Evolutionary conservation across 768 basidiomycete genomes (phyloP), one percentile per base, ranked within the genome.

Genomic region (Boletus fagicola): DNA sequence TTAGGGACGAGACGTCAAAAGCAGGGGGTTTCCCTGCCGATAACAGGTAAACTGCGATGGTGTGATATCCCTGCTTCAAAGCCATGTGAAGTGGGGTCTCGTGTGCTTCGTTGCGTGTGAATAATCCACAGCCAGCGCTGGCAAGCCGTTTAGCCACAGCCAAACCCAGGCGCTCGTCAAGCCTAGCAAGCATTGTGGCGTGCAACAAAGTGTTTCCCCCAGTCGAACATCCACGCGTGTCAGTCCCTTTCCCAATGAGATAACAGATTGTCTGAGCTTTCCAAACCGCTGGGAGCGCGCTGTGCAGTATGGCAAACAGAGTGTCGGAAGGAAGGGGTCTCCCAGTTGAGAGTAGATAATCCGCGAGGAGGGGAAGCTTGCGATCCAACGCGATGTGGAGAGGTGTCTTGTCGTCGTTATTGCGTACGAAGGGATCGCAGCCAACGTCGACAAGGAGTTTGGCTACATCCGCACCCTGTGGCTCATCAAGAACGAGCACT

Each of bases 381-480:
- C n/a, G n/a, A n/a, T n/a, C n/a, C n/a, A n/a, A n/a, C n/a, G n/a
- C n/a, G n/a, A n/a, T n/a, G n/a, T n/a, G n/a, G n/a, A n/a, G n/a
- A n/a, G n/a, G n/a, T n/a, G n/a, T n/a, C 12, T 43, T 38, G 1
- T 54, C 51, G 0, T 9, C 2, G 1, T 1, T 7, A 31, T 31
- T 35, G 1, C 10, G 2, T 2, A 11, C 0, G 12, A 58, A 26
- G 1, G 49, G 55, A 11, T 63, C 43, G 12, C 65, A 63, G 1
- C 64, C 64, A 28, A 16, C 48, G 1, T 5, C 47, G 3, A 56
- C 9, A 5, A 65, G 49, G 13, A 49, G 5, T 31, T 49, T 49
- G 1, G 44, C 20, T n/a, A 53, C 39, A n/a, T 22, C 3, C 54
- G 46, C 36, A 63, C 4, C n/a, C 3, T 18, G 8, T 9, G 2